phyloP scores from a whole-genome alignment of 2,329 filamentous ascomycete genomes.

The Stemphylium vesicarium region DNA sequence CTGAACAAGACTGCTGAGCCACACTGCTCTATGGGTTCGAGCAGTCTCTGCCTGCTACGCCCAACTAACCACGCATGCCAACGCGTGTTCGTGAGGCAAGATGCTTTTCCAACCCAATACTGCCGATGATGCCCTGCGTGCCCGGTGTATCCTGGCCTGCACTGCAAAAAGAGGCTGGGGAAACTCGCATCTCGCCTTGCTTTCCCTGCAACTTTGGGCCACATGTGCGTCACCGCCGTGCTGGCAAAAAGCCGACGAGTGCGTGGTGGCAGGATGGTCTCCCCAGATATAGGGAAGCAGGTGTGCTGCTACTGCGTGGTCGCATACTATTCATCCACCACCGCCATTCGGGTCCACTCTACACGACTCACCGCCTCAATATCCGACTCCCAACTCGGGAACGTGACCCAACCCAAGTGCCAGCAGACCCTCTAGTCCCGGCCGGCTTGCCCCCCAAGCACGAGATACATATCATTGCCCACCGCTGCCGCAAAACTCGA shows the following conservation, averaged over 20 bases:
- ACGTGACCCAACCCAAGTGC: conserved; percentile 35
- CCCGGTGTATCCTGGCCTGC: conserved; percentile 15
- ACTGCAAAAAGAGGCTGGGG: conserved; percentile 29
- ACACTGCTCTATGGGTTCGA: conserved; percentile 1
- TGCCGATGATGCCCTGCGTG: conserved; percentile 16
- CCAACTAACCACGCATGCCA: conserved; percentile 22
- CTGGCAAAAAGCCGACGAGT: conserved; percentile 24
- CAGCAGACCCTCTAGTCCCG: conserved; percentile 29
- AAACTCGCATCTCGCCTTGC: conserved; percentile 24
- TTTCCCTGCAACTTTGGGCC: conserved; percentile 13
- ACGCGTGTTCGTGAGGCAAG: conserved; percentile 30
- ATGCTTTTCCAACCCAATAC: conserved; percentile 9
- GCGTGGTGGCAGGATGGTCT: conserved; percentile 60
- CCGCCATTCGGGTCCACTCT: conserved; percentile 29
- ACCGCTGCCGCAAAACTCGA: conserved; percentile 16
- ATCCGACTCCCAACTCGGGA: conserved; percentile 21
- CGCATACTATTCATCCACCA: conserved; percentile 40
- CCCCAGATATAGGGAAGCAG: conserved; percentile 66
- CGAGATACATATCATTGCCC: conserved; percentile 27
- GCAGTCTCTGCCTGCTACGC: conserved; percentile 17
- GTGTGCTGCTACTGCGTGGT: conserved; percentile 55
- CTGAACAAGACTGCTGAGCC: conserved; percentile 15
- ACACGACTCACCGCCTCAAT: conserved; percentile 42
- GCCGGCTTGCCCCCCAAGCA: conserved; percentile 21
- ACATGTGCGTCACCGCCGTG: conserved; percentile 34